Conservation (phyloP, 768 basidiomycete species). For the Hypholoma sublateritium region DNA sequence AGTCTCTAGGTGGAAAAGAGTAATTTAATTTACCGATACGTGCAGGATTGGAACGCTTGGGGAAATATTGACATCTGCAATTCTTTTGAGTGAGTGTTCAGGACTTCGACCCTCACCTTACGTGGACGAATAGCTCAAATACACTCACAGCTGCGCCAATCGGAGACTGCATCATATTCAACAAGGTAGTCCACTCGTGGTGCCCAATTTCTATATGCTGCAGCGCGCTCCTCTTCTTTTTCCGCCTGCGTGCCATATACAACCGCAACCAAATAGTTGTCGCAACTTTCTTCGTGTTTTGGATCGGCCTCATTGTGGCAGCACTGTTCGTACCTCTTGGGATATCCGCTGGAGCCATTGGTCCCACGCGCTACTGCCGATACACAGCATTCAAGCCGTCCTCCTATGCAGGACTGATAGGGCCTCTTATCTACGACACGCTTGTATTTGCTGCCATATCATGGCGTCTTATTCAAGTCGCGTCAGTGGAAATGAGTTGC, state of each 20-base stretch:
- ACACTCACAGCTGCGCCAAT: background rate
- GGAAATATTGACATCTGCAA: background rate
- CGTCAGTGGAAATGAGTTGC: background rate
- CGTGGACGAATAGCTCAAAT: background rate
- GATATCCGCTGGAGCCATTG: background rate
- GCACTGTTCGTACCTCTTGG: background rate
- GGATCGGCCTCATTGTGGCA: background rate
- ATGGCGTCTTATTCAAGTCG: slow-evolving; percentile 17
- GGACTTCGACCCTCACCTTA: too few relatives aligned
- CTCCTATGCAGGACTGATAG: slow-evolving; percentile 1
- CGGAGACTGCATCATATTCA: background rate
- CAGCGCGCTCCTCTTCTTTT: background rate
- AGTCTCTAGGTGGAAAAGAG: too few relatives aligned
- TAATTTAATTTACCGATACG: background rate
- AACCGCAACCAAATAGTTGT: background rate
- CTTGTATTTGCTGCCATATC: slow-evolving; percentile 32
- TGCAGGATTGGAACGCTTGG: background rate
- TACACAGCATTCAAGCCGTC: background rate
- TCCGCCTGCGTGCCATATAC: background rate
- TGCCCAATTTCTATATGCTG: background rate
- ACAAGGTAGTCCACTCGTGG: background rate
- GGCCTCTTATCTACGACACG: slow-evolving; percentile 24
- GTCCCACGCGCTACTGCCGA: background rate
- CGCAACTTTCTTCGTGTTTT: background rate
- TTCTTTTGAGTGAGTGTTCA: background rate